Evolutionary conservation across 2,329 filamentous ascomycete genomes (phyloP).

Genomic region (Pseudomassariella vexata): DNA sequence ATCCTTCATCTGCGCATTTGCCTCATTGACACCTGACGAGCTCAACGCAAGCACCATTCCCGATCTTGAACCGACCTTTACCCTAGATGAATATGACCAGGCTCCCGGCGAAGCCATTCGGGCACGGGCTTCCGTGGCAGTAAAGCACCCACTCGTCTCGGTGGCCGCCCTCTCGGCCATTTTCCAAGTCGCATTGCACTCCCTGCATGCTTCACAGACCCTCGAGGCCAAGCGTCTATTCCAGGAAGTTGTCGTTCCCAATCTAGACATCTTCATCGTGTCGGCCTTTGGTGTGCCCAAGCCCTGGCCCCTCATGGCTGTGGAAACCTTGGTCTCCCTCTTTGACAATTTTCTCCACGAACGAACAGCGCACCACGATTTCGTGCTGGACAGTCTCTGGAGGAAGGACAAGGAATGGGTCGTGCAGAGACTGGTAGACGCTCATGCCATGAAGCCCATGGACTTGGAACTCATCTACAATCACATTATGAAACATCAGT

Average conservation of each 20-base stretch:
- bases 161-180: slow-evolving; percentile 72
- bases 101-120: slow-evolving; percentile 43
- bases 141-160: slow-evolving; percentile 83
- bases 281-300: slow-evolving; percentile 73
- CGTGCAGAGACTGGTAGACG: slow-evolving; percentile 69
- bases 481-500: slow-evolving; percentile 73
- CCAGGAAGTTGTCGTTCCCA: slow-evolving; percentile 63
- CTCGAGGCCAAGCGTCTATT: slow-evolving; percentile 60
- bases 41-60: slow-evolving; percentile 84
- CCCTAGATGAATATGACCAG: slow-evolving; percentile 48
- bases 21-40: slow-evolving; percentile 67
- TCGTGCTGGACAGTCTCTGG: slow-evolving; percentile 89
- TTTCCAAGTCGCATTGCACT: slow-evolving; percentile 59
- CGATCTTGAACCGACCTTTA: slow-evolving; percentile 72
- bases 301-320: slow-evolving; percentile 69
- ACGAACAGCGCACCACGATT: slow-evolving; percentile 71
- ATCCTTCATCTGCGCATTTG: slow-evolving; percentile 86
- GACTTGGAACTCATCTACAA: slow-evolving; percentile 67
- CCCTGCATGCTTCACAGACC: slow-evolving; percentile 54
- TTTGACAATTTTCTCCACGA: slow-evolving; percentile 82
- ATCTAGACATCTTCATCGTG: slow-evolving; percentile 73
- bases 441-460: slow-evolving; percentile 64
- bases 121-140: slow-evolving; percentile 54
- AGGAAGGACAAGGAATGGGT: slow-evolving; percentile 87
- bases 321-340: slow-evolving; percentile 68